Base-by-base conservation (phyloP, 129 eudicot species). In the Centrapalus pauciflorus region DNA sequence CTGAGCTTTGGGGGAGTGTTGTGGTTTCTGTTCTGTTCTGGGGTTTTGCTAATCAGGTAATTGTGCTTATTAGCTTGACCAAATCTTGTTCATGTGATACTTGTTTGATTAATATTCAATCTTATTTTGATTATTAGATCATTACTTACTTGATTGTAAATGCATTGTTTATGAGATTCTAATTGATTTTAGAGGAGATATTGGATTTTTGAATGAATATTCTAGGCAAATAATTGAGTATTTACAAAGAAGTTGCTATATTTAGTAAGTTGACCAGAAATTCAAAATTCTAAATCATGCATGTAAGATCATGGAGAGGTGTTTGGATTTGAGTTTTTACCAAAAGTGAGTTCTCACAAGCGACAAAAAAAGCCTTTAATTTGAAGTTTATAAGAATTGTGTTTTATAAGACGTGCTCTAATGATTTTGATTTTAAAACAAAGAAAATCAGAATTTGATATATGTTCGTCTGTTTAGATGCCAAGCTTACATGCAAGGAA, bases 1-100 rank as follows among this genome's bases (percentile, higher is more conserved):
- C 99, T 72, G 99, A 94, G 76, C 95, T 94, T 51, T 94, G 99
- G 99, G 99, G 99, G 7, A 94, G 99, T 84, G 99, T 94, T 63
- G 99, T 94, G 34, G 79, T 94, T 73, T 94, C 99, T 0, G 99
- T 94, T 20, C 94, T 94, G 74, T 89, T 89, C 65, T 94, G 97
- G 99, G 97, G 99, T 0, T 89, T 94, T 67, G 99, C 99, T 7
- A 94, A 94, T 82, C 99, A 94, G 99, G 99, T 94, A 58, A 69
- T 48, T 49, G n/a, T 14, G 13, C 4, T 33, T 28, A n/a, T 41
- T 73, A 60, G 52, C 27, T 66, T 35, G 52, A 55, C 64, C 51
- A 14, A 24, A 10, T 61, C n/a, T 16, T 66, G 70, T 14, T 34
- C 24, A 55, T 24, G 40, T n/a, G n/a, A n/a, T n/a, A n/a, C n/a